These are phyloP conservation scores for Claviceps monticola DNA, from an alignment of 2,329 filamentous ascomycete genomes.

Conservation along the genomic window DNA sequence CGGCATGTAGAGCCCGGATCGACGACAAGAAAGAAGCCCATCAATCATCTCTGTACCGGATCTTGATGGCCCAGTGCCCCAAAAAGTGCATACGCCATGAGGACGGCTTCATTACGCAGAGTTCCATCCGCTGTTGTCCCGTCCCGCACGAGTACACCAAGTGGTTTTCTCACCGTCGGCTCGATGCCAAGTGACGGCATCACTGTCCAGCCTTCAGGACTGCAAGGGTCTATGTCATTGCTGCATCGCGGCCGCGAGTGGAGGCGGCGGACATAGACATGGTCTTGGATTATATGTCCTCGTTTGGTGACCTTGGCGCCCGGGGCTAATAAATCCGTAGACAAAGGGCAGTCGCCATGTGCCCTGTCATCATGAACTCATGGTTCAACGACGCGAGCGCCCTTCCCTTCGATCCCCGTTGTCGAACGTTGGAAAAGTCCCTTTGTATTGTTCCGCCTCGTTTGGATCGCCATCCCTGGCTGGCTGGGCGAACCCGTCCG, in stretches of 20 bases:
- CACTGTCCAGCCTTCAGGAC: background rate
- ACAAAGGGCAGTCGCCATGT: too few species aligned
- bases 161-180: background rate
- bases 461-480: background rate
- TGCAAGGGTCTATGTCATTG: background rate
- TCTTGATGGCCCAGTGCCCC: too few species aligned
- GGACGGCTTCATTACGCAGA: background rate
- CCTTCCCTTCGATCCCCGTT: too few species aligned
- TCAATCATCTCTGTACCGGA: too few species aligned
- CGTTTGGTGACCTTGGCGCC: too few species aligned
- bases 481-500: background rate
- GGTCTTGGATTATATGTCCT: too few species aligned
- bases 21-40: too few species aligned
- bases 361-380: too few species aligned
- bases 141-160: background rate
- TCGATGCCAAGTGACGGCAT: slow-evolving; percentile 1
- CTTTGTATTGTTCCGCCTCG: background rate
- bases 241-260: background rate
- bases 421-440: too few species aligned
- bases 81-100: background rate
- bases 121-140: background rate
- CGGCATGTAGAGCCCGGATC: too few species aligned
- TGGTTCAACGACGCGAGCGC: too few species aligned
- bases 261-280: background rate
- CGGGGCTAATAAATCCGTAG: too few species aligned